phyloP scores from a whole-genome alignment of 805 yeast species.

The Yamadazyma nakazawae region DNA sequence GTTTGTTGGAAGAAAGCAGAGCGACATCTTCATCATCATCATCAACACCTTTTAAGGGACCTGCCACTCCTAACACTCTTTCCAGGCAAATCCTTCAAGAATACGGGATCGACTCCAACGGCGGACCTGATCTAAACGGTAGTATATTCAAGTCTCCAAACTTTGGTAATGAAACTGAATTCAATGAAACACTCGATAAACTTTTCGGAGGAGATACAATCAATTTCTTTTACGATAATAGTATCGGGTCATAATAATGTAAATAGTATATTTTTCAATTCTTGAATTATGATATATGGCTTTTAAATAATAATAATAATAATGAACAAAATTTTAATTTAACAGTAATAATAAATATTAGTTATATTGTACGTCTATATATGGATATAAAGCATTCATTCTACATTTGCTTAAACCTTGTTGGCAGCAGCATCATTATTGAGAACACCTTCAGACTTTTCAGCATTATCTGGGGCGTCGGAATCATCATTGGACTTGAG shows the following conservation, averaged over 20 bases:
- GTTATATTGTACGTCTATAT: slow-evolving; percentile 5
- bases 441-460: slow-evolving; percentile 8
- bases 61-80: neutral
- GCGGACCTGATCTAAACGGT: neutral
- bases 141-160: neutral
- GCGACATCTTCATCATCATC: neutral
- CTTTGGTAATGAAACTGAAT: slow-evolving; percentile 8
- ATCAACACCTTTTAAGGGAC: neutral
- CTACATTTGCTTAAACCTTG: slow-evolving; percentile 6
- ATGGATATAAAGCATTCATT: slow-evolving; percentile 2
- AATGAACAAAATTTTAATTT: neutral
- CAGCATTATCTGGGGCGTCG: slow-evolving; percentile 1
- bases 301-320: too few species aligned
- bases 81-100: slow-evolving; percentile 1
- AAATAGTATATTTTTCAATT: slow-evolving; percentile 1
- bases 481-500: slow-evolving; percentile 8
- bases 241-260: slow-evolving; percentile 17
- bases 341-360: neutral
- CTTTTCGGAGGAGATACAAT: slow-evolving; percentile 26
- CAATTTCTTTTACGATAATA: slow-evolving; percentile 38
- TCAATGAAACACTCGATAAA: slow-evolving; percentile 14
- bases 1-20: slow-evolving; percentile 1
- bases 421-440: slow-evolving; percentile 5
- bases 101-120: neutral
- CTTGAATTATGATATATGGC: neutral